Evolutionary conservation across 2,329 filamentous ascomycete genomes (phyloP).

Genomic region (Trichoderma koningii): DNA sequence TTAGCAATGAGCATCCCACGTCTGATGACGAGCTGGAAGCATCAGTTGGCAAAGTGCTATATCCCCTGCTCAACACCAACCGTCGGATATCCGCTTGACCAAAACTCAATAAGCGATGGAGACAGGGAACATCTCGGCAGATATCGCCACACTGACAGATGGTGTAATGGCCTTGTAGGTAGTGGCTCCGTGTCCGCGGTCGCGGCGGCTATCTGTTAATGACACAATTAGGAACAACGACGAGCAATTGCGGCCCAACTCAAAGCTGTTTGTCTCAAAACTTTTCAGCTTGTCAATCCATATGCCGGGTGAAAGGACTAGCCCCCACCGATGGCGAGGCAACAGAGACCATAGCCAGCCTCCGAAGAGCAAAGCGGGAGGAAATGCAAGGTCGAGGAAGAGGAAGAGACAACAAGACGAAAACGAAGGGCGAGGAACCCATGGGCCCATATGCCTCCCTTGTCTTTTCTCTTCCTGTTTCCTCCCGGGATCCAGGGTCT

Average conservation of each 20-base stretch:
- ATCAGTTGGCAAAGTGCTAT: neutral
- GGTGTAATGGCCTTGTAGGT: neutral
- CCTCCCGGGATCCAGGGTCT: neutral
- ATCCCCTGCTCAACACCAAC: neutral
- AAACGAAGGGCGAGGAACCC: too few relatives aligned
- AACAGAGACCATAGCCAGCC: neutral
- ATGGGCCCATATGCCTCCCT: neutral
- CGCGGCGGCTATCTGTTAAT: slow-evolving; percentile 13
- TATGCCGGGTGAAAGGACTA: neutral
- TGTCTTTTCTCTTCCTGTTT: neutral
- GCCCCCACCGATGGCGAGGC: neutral
- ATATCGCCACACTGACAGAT: neutral
- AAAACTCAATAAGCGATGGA: slow-evolving; percentile 11
- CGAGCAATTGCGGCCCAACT: neutral
- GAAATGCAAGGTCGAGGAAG: neutral
- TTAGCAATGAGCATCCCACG: neutral
- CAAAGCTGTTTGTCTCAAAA: neutral
- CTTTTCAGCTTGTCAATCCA: neutral
- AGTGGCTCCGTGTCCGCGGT: slow-evolving; percentile 6
- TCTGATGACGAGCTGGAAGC: neutral
- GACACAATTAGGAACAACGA: neutral
- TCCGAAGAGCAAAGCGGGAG: neutral
- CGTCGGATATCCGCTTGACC: neutral
- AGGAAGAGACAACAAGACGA: neutral
- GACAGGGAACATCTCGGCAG: neutral